phyloP scores from a whole-genome alignment of 805 yeast genomes.

The Wickerhamomyces bovis region DNA sequence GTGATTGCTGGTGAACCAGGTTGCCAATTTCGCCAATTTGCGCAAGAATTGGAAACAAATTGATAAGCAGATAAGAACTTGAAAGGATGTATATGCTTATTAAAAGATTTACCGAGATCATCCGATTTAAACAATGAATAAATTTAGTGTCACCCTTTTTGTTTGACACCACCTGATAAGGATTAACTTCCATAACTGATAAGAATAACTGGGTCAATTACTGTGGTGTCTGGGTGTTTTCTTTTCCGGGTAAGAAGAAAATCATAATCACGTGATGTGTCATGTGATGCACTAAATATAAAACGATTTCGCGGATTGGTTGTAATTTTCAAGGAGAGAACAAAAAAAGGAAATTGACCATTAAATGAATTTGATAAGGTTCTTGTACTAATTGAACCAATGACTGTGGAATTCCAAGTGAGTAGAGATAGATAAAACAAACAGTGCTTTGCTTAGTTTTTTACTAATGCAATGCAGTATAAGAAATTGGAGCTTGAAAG shows the following conservation, averaged over 20 bases:
- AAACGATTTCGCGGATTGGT: background rate
- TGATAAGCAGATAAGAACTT: background rate
- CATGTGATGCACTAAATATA: background rate
- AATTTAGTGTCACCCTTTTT: too few species aligned
- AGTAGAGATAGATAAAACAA: too few species aligned
- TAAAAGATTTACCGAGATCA: too few species aligned
- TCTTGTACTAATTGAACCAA: background rate
- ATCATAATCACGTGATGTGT: background rate
- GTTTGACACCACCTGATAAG: too few species aligned
- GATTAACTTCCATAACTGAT: too few species aligned
- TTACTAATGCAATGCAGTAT: slow-evolving; percentile 19
- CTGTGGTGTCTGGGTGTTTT: too few species aligned
- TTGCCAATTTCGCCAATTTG: background rate
- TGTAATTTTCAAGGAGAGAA: background rate
- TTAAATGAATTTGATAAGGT: background rate
- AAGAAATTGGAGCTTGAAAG: slow-evolving; percentile 47
- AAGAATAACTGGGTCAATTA: too few species aligned
- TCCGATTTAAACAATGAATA: too few species aligned
- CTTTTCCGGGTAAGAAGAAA: too few species aligned
- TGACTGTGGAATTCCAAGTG: background rate
- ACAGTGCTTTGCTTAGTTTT: too few species aligned
- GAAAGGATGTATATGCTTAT: background rate
- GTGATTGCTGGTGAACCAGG: background rate
- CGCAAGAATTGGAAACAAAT: background rate
- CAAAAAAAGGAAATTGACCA: background rate